Percentiles rank a stretch among this genome's conserved stretches.
Evolutionary conservation across 148 eudicot species (phyloP).

Genomic region (Persicaria tinctoria): DNA sequence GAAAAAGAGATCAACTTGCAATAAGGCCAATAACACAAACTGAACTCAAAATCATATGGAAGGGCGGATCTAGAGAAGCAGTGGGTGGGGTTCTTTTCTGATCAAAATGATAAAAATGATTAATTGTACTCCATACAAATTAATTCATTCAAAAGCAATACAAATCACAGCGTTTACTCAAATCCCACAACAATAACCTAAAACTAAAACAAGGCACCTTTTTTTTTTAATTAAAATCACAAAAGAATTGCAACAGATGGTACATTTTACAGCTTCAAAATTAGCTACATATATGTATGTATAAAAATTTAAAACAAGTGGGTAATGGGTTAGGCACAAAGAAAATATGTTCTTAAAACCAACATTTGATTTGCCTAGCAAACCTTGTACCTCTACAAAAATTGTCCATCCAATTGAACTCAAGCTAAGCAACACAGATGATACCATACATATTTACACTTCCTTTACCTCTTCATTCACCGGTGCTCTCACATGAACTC

Average conservation of each 20-base stretch:
- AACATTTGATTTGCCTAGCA: neutral
- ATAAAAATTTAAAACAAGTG: neutral
- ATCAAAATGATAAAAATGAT: too few relatives aligned
- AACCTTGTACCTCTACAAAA: neutral
- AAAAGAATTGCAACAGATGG: neutral
- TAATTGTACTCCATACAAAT: too few relatives aligned
- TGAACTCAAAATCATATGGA: too few relatives aligned
- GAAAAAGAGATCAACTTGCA: too few relatives aligned
- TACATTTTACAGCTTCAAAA: neutral
- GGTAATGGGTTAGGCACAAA: neutral
- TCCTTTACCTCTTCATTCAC: conserved; percentile 14
- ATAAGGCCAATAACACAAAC: too few relatives aligned
- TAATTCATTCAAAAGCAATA: too few relatives aligned
- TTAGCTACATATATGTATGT: neutral
- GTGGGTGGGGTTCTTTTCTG: too few relatives aligned
- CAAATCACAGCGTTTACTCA: too few relatives aligned
- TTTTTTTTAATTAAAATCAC: too few relatives aligned
- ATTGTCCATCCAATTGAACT: neutral
- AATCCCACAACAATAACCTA: too few relatives aligned
- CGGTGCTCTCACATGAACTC: conserved; percentile 63
- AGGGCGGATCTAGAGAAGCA: too few relatives aligned
- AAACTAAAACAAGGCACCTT: too few relatives aligned
- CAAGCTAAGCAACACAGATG: conserved; percentile 1
- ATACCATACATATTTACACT: neutral
- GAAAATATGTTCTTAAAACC: neutral